phyloP scores from a whole-genome alignment of 2,329 filamentous ascomycete species.

The Paecilomyces sp. region DNA sequence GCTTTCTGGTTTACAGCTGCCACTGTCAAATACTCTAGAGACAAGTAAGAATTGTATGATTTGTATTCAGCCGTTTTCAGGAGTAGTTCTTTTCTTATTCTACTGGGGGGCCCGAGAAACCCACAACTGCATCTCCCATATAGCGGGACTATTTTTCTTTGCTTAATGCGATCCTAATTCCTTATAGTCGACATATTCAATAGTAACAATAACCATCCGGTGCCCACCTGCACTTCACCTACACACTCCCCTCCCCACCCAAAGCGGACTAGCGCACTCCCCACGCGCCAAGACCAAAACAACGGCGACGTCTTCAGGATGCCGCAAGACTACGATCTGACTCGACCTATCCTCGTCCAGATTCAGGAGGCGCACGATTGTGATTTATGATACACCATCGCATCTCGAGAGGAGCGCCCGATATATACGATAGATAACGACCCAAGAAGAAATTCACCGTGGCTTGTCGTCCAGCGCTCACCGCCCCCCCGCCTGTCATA shows the following conservation, averaged over 20 bases:
- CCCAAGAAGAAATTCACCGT: neutral
- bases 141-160: too few relatives aligned
- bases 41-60: neutral
- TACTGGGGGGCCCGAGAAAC: neutral
- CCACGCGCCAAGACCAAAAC: constrained; percentile 35
- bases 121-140: too few relatives aligned
- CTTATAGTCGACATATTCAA: neutral
- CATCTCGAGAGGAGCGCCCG: neutral
- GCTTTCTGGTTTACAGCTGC: neutral
- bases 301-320: constrained; percentile 17
- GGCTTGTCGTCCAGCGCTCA: neutral
- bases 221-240: neutral
- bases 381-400: neutral
- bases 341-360: neutral
- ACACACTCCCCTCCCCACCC: constrained; percentile 5
- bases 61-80: neutral
- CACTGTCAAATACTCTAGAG: neutral
- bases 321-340: neutral
- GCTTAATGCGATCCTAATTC: too few relatives aligned
- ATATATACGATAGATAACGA: neutral
- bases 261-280: constrained; percentile 25
- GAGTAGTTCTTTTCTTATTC: too few relatives aligned
- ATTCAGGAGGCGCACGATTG: neutral
- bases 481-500: neutral
- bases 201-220: neutral